phyloP scores from a whole-genome alignment of 345 rosid species.

The Eucalyptus guilfoylei region DNA sequence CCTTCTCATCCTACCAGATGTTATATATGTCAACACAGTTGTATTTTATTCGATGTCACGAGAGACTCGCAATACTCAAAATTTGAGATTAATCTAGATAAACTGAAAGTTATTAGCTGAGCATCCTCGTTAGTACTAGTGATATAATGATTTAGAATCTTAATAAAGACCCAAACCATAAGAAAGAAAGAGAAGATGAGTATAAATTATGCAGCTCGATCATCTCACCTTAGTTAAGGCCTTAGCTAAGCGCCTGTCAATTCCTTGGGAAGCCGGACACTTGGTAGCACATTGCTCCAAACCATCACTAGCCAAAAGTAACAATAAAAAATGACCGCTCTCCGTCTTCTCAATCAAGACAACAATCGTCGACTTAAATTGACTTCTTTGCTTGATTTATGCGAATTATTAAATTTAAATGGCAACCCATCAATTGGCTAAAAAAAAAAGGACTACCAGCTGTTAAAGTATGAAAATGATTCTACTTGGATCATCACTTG shows the following conservation, averaged over 20 bases:
- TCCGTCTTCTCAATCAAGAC: neutral
- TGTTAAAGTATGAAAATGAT: neutral
- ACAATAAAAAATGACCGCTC: neutral
- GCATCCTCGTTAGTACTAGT: neutral
- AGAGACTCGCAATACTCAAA: too few relatives aligned
- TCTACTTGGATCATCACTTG: neutral
- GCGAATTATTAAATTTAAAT: neutral
- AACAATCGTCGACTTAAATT: neutral
- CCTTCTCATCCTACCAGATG: neutral
- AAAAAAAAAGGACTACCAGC: neutral
- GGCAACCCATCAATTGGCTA: neutral
- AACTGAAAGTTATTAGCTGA: too few relatives aligned
- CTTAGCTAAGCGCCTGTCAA: neutral
- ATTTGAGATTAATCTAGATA: too few relatives aligned
- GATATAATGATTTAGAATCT: neutral
- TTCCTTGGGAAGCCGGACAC: neutral
- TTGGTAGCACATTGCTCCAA: neutral
- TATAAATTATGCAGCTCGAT: neutral
- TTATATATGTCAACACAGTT: neutral
- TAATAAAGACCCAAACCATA: neutral
- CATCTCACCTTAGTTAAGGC: neutral
- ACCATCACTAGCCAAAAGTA: neutral
- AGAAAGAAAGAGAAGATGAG: neutral
- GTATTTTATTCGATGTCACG: too few relatives aligned
- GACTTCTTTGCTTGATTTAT: neutral